A percentile compares a stretch with the other conserved stretches of the same genome.
These are phyloP conservation scores for Tetracentron sinense DNA, from an alignment of 164 flowering plant species.

Conservation along the genomic window DNA sequence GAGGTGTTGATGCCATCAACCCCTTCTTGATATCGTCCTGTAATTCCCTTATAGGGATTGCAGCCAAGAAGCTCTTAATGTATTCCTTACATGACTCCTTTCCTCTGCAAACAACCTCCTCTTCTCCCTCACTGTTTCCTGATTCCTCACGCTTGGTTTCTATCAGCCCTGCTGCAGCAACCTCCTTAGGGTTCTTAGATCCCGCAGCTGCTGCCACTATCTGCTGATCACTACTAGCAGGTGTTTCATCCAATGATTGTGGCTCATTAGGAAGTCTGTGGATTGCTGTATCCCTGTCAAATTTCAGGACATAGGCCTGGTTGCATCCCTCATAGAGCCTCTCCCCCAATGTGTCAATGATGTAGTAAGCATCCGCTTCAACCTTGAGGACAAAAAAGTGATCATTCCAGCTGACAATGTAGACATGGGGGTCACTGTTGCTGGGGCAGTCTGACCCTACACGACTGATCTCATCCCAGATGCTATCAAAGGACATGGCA, in stretches of 20 bases:
- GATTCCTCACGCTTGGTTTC: not conserved
- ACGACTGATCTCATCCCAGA: slow-evolving; percentile 35
- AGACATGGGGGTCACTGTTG: slow-evolving; percentile 20
- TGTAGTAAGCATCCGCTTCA: slow-evolving; percentile 23
- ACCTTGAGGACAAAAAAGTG: slow-evolving; percentile 24
- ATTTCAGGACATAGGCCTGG: slow-evolving; percentile 42
- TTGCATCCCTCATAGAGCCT: slow-evolving; percentile 27
- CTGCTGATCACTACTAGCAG: not conserved
- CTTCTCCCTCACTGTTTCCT: not conserved
- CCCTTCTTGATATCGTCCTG: slow-evolving; percentile 88
- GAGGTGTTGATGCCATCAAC: slow-evolving; percentile 51
- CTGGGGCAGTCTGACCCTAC: slow-evolving; percentile 1
- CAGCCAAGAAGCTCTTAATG: slow-evolving; percentile 88
- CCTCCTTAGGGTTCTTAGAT: not conserved
- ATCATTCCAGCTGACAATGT: slow-evolving; percentile 30
- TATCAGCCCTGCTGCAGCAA: not conserved
- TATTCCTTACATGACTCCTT: slow-evolving; percentile 71
- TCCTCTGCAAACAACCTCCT: not conserved
- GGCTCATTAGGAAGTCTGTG: slow-evolving; percentile 31
- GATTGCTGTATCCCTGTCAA: slow-evolving; percentile 57
- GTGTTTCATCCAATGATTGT: slow-evolving; percentile 9
- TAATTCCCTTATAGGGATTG: slow-evolving; percentile 93
- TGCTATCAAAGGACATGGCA: slow-evolving; percentile 50
- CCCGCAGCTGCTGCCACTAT: not conserved
- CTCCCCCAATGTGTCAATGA: slow-evolving; percentile 28